Evolutionary conservation across 1,284 basidiomycete genomes (phyloP).

Genomic region (Pseudozyma sp.): DNA sequence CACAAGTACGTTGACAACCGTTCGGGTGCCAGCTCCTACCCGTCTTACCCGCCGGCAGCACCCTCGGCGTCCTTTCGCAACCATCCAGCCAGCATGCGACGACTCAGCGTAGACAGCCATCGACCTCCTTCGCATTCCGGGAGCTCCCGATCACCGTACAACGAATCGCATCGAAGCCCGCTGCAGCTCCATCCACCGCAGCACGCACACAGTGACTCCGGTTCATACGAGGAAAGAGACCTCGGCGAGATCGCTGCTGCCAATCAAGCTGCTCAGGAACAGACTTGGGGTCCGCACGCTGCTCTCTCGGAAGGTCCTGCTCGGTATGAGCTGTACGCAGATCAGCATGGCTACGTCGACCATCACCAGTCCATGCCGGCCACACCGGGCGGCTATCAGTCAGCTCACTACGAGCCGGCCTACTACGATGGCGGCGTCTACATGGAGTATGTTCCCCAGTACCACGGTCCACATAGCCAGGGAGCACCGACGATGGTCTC

Average conservation of each 20-base stretch:
- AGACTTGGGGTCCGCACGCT: conserved; percentile 35
- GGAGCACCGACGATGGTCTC: conserved; percentile 38
- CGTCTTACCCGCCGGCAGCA: conserved; percentile 37
- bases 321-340: conserved; percentile 22
- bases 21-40: conserved; percentile 15
- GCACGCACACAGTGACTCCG: conserved; percentile 24
- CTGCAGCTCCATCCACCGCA: conserved; percentile 6
- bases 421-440: conserved; percentile 42
- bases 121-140: conserved; percentile 24
- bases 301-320: conserved; percentile 41
- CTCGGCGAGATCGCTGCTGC: conserved; percentile 45
- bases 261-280: conserved; percentile 48
- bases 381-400: conserved; percentile 20
- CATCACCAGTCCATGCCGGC: conserved; percentile 23
- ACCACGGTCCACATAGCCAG: conserved; percentile 1
- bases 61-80: conserved; percentile 28
- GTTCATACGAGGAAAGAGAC: conserved; percentile 54
- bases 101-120: conserved; percentile 17
- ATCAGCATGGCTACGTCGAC: conserved; percentile 3
- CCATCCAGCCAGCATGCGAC: conserved; percentile 7
- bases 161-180: conserved; percentile 28
- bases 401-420: conserved; percentile 18
- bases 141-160: conserved; percentile 19
- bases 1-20: conserved; percentile 13
- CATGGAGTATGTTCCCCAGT: conserved; percentile 25